Percentiles rank a stretch among this genome's conserved stretches.
These are phyloP conservation scores for Diphasiastrum complanatum DNA, from an alignment of 83 land plant genomes.

Conservation along the genomic window DNA sequence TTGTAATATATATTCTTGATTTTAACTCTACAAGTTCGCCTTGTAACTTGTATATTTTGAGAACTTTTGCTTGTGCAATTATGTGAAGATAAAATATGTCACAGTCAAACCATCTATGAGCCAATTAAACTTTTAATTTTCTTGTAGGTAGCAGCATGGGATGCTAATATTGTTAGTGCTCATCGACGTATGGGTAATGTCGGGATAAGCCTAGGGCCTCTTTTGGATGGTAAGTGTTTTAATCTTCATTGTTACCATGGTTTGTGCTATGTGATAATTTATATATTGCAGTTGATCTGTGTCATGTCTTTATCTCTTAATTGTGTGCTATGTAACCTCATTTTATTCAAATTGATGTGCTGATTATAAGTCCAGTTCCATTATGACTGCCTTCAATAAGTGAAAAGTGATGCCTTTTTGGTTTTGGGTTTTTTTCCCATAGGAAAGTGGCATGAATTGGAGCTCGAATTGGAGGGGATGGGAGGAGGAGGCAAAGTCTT, in stretches of 20 bases:
- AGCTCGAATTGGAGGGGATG: slow-evolving; percentile 75
- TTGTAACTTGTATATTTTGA: background rate
- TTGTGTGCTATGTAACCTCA: background rate
- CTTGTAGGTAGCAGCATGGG: slow-evolving; percentile 89
- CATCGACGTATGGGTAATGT: slow-evolving; percentile 89
- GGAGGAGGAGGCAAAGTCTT: slow-evolving; percentile 75
- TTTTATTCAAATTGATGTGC: background rate
- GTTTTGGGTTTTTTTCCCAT: slow-evolving; percentile 9
- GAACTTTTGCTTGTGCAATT: too few relatives aligned
- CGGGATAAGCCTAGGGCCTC: slow-evolving; percentile 41
- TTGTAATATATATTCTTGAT: background rate
- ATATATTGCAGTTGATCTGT: background rate
- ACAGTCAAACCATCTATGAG: background rate
- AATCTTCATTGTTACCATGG: background rate
- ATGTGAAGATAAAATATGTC: background rate
- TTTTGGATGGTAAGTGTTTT: slow-evolving; percentile 64
- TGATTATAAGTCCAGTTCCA: background rate
- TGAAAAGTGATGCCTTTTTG: background rate
- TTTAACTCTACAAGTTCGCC: background rate
- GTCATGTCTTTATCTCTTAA: background rate
- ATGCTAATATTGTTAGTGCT: slow-evolving; percentile 85
- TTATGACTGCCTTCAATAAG: background rate
- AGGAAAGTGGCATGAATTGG: slow-evolving; percentile 70
- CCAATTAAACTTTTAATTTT: background rate
- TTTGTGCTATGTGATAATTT: background rate